Percentiles rank a stretch among this genome's conserved stretches.
phyloP scores from a whole-genome alignment of 2,329 filamentous ascomycete genomes.

The Amylocarpus encephaloides region DNA sequence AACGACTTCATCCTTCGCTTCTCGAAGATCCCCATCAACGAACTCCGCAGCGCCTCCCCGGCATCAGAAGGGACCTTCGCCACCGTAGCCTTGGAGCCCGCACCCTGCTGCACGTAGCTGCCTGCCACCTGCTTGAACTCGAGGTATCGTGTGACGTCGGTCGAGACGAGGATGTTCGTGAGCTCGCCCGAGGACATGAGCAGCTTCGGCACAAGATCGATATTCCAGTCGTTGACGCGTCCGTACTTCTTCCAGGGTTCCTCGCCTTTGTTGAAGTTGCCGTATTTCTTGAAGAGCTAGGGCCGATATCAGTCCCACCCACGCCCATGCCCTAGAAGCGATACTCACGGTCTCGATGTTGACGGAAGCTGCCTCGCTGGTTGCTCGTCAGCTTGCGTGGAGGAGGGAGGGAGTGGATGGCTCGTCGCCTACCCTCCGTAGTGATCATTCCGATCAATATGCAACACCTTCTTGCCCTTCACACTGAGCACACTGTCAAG shows the following conservation, averaged over 20 bases:
- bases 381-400: slow-evolving; percentile 25
- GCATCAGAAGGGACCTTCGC: slow-evolving; percentile 96
- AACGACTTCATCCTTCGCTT: slow-evolving; percentile 96
- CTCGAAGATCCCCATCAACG: slow-evolving; percentile 95
- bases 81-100: slow-evolving; percentile 76
- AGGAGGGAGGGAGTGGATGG: slow-evolving; percentile 7
- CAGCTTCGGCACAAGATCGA: slow-evolving; percentile 96
- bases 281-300: slow-evolving; percentile 94
- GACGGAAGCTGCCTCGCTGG: slow-evolving; percentile 86
- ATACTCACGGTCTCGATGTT: slow-evolving; percentile 82
- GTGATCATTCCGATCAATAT: slow-evolving; percentile 98
- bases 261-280: slow-evolving; percentile 69
- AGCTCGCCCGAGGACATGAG: slow-evolving; percentile 98
- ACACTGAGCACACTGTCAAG: slow-evolving; percentile 77
- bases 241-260: slow-evolving; percentile 99
- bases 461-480: slow-evolving; percentile 97
- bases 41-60: slow-evolving; percentile 80
- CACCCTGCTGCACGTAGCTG: slow-evolving; percentile 90
- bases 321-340: slow-evolving; percentile 11
- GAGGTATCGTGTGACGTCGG: slow-evolving; percentile 82
- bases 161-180: slow-evolving; percentile 96
- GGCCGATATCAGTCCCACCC: slow-evolving; percentile 30
- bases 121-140: slow-evolving; percentile 94
- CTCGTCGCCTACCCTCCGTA: slow-evolving; percentile 71
- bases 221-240: slow-evolving; percentile 97